Evolutionary conservation across 2,329 filamentous ascomycete genomes (phyloP).

Genomic region (Cladophialophora immunda): DNA sequence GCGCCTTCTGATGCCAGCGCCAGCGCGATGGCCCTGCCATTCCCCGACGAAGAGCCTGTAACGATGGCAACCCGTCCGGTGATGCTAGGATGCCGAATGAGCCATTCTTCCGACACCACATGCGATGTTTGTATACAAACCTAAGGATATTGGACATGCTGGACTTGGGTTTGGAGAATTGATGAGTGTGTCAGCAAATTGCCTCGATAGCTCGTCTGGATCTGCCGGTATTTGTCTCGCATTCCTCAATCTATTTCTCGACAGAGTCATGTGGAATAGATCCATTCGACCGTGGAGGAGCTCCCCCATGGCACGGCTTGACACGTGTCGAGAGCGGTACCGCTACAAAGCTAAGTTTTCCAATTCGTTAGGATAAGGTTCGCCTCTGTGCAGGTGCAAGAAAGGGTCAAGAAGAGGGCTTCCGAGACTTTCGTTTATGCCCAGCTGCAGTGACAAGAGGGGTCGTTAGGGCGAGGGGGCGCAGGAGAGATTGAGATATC

Average conservation of each 20-base stretch:
- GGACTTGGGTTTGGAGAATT: background rate
- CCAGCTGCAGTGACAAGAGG: background rate
- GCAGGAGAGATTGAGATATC: background rate
- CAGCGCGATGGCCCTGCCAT: constrained; percentile 57
- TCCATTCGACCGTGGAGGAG: background rate
- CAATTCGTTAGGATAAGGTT: background rate
- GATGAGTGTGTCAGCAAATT: background rate
- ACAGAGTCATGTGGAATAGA: background rate
- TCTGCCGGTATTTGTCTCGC: background rate
- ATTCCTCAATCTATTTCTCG: background rate
- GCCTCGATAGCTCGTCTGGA: background rate
- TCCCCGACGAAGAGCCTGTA: constrained; percentile 57
- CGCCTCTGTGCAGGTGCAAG: background rate
- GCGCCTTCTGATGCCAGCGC: constrained; percentile 53
- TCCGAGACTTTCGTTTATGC: background rate
- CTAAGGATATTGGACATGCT: background rate
- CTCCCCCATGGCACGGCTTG: background rate
- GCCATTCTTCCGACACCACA: background rate
- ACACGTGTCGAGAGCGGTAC: background rate
- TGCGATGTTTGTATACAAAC: background rate
- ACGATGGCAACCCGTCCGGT: constrained; percentile 51
- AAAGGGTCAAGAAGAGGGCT: background rate
- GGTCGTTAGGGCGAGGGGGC: no score
- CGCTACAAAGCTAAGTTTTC: background rate
- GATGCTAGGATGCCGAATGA: constrained; percentile 2